Evolutionary conservation across 2,329 filamentous ascomycete species (phyloP).

Genomic region (Aspergillus fructus): DNA sequence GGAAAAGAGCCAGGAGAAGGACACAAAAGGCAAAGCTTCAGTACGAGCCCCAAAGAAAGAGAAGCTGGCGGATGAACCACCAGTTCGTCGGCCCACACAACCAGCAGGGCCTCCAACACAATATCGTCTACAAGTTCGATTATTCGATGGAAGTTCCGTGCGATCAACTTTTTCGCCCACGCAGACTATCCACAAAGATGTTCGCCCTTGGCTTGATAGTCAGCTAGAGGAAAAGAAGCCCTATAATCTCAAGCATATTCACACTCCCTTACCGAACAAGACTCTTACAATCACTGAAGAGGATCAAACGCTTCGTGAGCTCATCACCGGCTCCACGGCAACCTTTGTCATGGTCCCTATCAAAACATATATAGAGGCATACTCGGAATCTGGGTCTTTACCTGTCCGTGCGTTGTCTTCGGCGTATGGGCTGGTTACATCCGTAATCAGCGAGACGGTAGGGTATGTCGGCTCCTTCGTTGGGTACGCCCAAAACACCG

Average conservation of each 20-base stretch:
- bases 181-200: conserved; percentile 62
- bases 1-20: conserved; percentile 27
- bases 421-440: conserved; percentile 44
- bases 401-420: conserved; percentile 43
- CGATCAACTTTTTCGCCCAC: conserved; percentile 67
- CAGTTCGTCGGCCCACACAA: conserved; percentile 13
- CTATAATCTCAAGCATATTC: conserved; percentile 81
- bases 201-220: conserved; percentile 75
- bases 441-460: conserved; percentile 42
- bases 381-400: conserved; percentile 43
- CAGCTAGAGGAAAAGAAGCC: conserved; percentile 61
- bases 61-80: conserved; percentile 10
- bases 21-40: conserved; percentile 9
- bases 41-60: conserved; percentile 12
- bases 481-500: conserved; percentile 35
- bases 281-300: conserved; percentile 76
- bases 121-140: conserved; percentile 71
- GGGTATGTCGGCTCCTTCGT: conserved; percentile 46
- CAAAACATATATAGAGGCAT: conserved; percentile 60
- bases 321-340: conserved; percentile 74
- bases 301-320: conserved; percentile 61
- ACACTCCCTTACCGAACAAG: conserved; percentile 74
- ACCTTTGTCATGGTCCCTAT: conserved; percentile 80
- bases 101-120: conserved; percentile 26
- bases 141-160: conserved; percentile 81